Evolutionary conservation across 441 rosid species (phyloP), one percentile per base, ranked within the genome.

Genomic region (Arabidopsis lyrata): DNA sequence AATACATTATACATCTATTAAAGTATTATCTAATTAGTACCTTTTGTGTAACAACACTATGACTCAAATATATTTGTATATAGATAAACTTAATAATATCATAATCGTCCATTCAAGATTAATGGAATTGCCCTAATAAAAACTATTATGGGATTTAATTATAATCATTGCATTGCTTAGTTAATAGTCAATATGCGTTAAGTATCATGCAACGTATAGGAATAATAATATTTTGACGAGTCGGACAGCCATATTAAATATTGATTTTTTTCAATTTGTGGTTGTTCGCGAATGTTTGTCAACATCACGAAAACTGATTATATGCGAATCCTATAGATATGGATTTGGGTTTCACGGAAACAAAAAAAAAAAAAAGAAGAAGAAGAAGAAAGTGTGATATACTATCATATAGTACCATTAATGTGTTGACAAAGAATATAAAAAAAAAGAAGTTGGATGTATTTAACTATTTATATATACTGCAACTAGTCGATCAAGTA

Each of bases 201-300:
- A n/a, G n/a, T n/a, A n/a, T n/a, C 15, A 52, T 10, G 16, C 15
- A 52, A 20, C 6, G 54, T 14, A 20, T 49, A 18, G 8, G 20
- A 15, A n/a, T 49, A 18, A 49, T 48, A 18, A 18, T 49, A 49
- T 3, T 16, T 18, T 49, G 54, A 49, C 13, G 27, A 20, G 54
- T 18, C 2, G 12, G 60, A 32, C 7, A 55, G 2, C 38, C 12
- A 31, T n/a, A 15, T 31, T 55, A 29, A 55, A 3, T 54, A 54
- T 24, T 22, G 56, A 24, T n/a, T 11, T 8, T 52, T 29, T 6
- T 52, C 34, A 24, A 27, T 14, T 29, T n/a, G 38, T 31, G 20
- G 48, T 70, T 59, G 59, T 35, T 36, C 11, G 36, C 39, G 50
- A 60, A 49, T 60, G 52, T 59, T 60, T 48, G 67, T 70, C 60